Base-by-base conservation (phyloP, 148 eudicot species). In the Oxyria digyna region DNA sequence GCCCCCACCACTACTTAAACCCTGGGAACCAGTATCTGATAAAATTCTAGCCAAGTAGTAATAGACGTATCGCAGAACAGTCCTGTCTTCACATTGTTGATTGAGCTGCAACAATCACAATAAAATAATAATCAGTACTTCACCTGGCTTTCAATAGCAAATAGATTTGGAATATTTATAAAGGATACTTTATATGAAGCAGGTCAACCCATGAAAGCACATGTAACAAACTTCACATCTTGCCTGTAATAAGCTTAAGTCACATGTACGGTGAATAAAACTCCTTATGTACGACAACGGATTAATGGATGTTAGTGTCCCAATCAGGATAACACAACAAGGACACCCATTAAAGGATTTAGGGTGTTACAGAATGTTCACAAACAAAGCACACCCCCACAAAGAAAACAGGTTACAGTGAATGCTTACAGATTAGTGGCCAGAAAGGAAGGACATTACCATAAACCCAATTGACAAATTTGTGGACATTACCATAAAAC, bases 1-100 rank as follows among this genome's bases (percentile, higher is more conserved):
- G 65, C 98, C 98, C 74, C 98, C 98, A 71, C 98, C 98, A 40
- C 89, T 76, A 73, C 84, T 87, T 77, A 93, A 67, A 79, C 91
- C 95, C 83, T 93, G 96, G 23, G 96, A 86, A 70, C 95, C 97
- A 77, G 89, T 82, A 76, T 94, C 98, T 55, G 92, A 88, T 35
- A 94, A 79, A 71, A 94, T 94, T 78, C 98, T 88, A 45, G 98
- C 97, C 86, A 94, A 79, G 79, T 94, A 94, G 77, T 94, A 94
- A 74, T 90, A 94, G 65, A 94, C 92, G 68, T 94, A 94, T 41
- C 98, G 89, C 74, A 94, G 81, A 68, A 94, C 86, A 75, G 87
- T 94, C 76, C 89, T 88, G 75, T 94, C 98, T 86, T 94, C 97
- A 52, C 97, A 90, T 71, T 94, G 98, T 77, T 94, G 98, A 74